Conservation (phyloP, 228 moss, liverwort and hornwort species). For the Sphagnum fallax region DNA sequence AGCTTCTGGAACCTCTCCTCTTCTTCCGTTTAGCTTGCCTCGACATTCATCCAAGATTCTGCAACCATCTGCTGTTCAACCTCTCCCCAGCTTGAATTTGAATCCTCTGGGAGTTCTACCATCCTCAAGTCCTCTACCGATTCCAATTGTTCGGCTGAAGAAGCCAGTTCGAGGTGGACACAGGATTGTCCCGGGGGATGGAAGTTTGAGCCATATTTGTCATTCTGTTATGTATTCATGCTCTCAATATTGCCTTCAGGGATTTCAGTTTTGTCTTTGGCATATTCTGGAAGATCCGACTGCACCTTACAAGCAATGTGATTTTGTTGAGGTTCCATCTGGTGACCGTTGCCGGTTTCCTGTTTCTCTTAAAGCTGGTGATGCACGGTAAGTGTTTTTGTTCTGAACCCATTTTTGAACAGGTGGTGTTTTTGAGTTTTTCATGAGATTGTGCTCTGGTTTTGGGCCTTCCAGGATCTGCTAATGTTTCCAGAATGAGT, state of each 20-base stretch:
- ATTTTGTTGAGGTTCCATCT: slow-evolving; percentile 47
- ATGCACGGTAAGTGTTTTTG: slow-evolving; percentile 47
- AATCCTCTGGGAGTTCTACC: slow-evolving; percentile 7
- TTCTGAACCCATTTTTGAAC: background rate
- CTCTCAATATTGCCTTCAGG: slow-evolving; percentile 89
- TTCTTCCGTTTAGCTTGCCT: slow-evolving; percentile 22
- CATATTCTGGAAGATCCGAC: slow-evolving; percentile 80
- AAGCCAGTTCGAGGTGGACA: slow-evolving; percentile 18
- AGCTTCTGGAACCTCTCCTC: too few species aligned
- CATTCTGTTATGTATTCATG: slow-evolving; percentile 63
- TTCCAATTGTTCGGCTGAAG: slow-evolving; percentile 18
- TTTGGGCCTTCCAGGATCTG: too few species aligned
- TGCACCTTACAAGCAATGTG: slow-evolving; percentile 90
- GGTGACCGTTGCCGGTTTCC: slow-evolving; percentile 74
- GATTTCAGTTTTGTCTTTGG: slow-evolving; percentile 69
- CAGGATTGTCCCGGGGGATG: too few species aligned
- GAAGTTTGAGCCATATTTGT: slow-evolving; percentile 42
- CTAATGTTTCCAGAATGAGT: too few species aligned
- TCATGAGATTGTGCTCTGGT: background rate
- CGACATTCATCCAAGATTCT: slow-evolving; percentile 16
- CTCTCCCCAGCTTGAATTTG: slow-evolving; percentile 3
- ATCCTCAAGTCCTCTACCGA: slow-evolving; percentile 19
- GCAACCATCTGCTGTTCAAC: slow-evolving; percentile 22
- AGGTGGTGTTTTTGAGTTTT: background rate
- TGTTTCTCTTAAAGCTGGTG: slow-evolving; percentile 64